Base-by-base conservation (phyloP, 2,329 filamentous ascomycete genomes). In the Exophiala dermatitidis region DNA sequence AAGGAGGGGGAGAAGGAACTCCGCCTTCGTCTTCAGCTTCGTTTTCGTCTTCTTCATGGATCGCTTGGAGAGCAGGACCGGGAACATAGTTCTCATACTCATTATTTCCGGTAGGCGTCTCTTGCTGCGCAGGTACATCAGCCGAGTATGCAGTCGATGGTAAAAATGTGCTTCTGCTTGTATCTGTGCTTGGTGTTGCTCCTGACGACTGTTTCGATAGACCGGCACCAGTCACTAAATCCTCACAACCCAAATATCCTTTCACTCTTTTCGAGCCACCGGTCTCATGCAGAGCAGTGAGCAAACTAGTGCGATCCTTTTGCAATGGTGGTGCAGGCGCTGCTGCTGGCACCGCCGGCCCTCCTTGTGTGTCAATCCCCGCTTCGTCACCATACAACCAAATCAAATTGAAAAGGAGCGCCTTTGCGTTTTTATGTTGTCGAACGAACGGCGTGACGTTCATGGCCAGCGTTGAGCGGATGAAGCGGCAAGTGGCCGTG, bases 331-430 rank as follows among this genome's bases (percentile, higher is more conserved):
- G 19, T 19, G 19, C 19, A 19, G 19, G 19, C 19, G 19, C 19
- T 19, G 19, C 19, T 19, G 19, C 19, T 19, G 53, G 43, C 12
- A 56, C 46, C 1, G 54, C 37, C 5, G 57, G 53, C 0, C 54
- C 54, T 8, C 53, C 57, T 34, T 54, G 53, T 3, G 42, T 48
- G 37, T 59, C 57, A 34, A 59, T 59, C 1, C 57, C 57, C 1
- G 45, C 51, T 9, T 54, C 48, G 30, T 57, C 54, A 5, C 57
- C 57, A 44, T 59, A 59, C 4, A 59, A 46, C 57, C 57, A 59
- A n/a, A 54, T 37, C 12, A 59, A 48, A 34, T 57, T 54, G 38
- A 57, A 54, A 42, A 52, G 57, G 8, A 59, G 49, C 3, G 45
- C 46, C 47, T 48, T 59, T 34, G 57, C 57, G 9, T 48, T 51